Base-by-base conservation (phyloP, 768 basidiomycete species). In the Hortiboletus flavorubellus region DNA sequence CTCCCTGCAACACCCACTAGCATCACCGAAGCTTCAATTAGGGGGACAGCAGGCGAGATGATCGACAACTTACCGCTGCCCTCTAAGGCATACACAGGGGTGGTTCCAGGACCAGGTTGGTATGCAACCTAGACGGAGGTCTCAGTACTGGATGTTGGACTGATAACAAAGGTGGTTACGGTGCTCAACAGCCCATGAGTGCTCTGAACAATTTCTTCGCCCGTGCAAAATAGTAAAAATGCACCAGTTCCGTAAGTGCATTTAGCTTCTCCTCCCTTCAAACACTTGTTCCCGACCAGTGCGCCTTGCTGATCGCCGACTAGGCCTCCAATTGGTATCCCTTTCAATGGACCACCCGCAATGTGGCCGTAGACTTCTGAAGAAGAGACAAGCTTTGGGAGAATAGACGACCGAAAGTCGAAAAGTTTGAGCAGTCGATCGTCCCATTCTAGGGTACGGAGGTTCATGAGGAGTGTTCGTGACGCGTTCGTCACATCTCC, bases 301-400 rank as follows among this genome's bases (percentile, higher is more conserved):
- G 96, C 96, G 6, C 90, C 97, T 70, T 99, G 97, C 74, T 99
- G 97, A 68, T 99, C 97, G n/a, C 97, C 97, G 8, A 96, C 85
- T 44, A 98, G 83, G 21, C 96, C 96, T 37, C 86, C 94, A 51
- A 99, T 91, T 9, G 87, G 87, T 11, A 93, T 78, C 39, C 89
- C 92, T 60, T 78, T 76, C 58, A 93, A 76, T 3, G 84, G 65
- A 2, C 91, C 90, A 33, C 76, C 74, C 8, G 80, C 73, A 53
- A 98, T 80, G 26, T 81, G 73, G 39, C 95, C 97, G 72, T 96
- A 98, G 5, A 94, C 85, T 73, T 98, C 89, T 5, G 93, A 92
- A 23, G 93, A 91, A 11, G 91, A 93, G 31, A 93, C 91, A 56
- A 99, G 81, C 59, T 78, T 84, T 11, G 96, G 95, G 16, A 99